Evolutionary conservation across 2,329 filamentous ascomycete species (phyloP), one percentile per base, ranked within the genome.

Genomic region (Trichoderma breve): DNA sequence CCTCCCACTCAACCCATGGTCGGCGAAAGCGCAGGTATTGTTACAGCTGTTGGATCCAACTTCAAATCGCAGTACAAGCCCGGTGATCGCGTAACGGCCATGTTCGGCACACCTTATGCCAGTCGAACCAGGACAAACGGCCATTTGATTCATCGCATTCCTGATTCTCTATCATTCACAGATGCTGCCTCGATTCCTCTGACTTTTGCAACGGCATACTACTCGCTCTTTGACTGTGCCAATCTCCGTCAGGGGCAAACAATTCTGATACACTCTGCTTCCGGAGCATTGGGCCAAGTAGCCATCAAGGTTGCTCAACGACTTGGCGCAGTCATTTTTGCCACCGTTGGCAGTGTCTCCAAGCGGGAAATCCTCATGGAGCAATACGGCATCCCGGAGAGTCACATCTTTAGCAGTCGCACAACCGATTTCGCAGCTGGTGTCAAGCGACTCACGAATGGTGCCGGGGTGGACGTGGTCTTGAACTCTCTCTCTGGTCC

Each of bases 281-380:
- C 76, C 0, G 74, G 75, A 1, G 78, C 77, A 7, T 76, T 82
- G 1, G 81, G 80, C 3, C 80, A 81, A 70, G 80, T 79, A 0
- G 79, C 79, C 26, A 79, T 82, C 60, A 75, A 76, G 72, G 70
- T 83, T 3, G 79, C 79, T 2, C 79, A 79, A 61, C 76, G 77
- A 73, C 32, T 67, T 14, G 69, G 69, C 6, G 62, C 51, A 14
- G 34, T 26, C 7, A 51, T 71, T 9, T 60, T 67, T 21, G 69
- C 36, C 4, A 71, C 62, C 12, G 60, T 66, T 1, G 62, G 69
- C 6, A 71, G 47, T 53, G 62, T 14, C 6, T 9, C 47, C 30
- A 71, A 71, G 32, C 64, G 62, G 5, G 18, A 71, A 30, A 21
- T 71, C 1, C 32, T 71, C 4, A 15, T 43, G 7, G 43, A 67